Base-by-base conservation (phyloP, 192 early-diverging fungal species). In the Linnemannia elongata region DNA sequence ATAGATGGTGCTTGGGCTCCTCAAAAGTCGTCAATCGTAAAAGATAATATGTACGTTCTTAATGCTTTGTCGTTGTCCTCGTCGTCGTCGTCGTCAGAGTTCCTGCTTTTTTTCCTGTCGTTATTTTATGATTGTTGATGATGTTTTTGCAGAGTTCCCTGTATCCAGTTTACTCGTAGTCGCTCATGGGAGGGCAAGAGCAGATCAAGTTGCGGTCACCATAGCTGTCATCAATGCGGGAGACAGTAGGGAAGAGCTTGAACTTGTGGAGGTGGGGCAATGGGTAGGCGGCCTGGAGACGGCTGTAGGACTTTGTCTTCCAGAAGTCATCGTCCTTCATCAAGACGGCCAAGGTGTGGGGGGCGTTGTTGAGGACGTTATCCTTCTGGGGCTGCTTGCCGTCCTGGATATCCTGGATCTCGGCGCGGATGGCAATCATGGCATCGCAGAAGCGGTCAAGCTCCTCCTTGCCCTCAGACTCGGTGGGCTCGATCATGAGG, bases 401-500 rank as follows among this genome's bases (percentile, higher is more conserved):
- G 24, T 96, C 93, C 89, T 96, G 94, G 68, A 99, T 93, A 69
- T 95, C 93, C 42, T 93, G 91, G 82, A 99, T 98, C 91, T 99
- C 99, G 69, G 92, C 83, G 69, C 98, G 97, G 73, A 99, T 99
- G 36, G 94, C 88, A 75, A 99, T 97, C 96, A 99, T 96, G 57
- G 99, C 99, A 89, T 99, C 97, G 80, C 96, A 97, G 94, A 99
- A 99, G 52, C 96, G 93, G 90, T 99, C 99, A 24, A 99, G 90
- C 90, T 99, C 99, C 80, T 89, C 93, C 86, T 95, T 94, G 82
- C 93, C 92, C 90, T 99, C 99, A 76, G 97, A 98, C 88, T 99
- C 99, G 69, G 99, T 99, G 24, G 99, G 99, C 92, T 99, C 99
- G 82, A 99, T 95, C 99, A 99, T 99, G 69, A 99, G 94, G 18